Base-by-base conservation (phyloP, 805 yeast genomes). In the Diddensiella transvaalensis region DNA sequence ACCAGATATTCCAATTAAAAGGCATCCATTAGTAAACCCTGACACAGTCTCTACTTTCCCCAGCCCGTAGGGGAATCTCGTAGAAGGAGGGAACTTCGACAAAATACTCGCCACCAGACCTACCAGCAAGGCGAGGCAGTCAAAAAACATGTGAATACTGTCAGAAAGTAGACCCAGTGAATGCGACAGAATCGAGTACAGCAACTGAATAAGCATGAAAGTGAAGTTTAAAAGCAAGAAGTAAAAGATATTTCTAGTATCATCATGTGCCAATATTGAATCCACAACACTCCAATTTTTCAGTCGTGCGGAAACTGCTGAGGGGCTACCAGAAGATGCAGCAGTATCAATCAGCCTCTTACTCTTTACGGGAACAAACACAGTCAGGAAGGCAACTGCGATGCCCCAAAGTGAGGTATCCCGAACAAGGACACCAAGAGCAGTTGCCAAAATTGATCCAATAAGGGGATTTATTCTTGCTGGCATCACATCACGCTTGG, bases 131-230 rank as follows among this genome's bases (percentile, higher is more conserved):
- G 98, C 95, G 0, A 88, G 77, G 64, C 99, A 93, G 66, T 93
- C 99, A 48, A 93, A 73, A 2, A 95, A 85, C 99, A 93, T 93
- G 66, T 93, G 99, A 45, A 93, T 74, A 1, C 96, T 88, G 62
- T 93, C 99, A 17, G 96, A 88, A 45, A 93, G 66, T 21, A 93
- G 72, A 8, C 99, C 97, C 40, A 93, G 70, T 0, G 98, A 91
- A 61, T 87, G 90, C 1, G 98, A 89, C 52, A 95, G 76, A 68
- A 93, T 85, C 0, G 98, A 90, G 64, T 93, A 93, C 6, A 93
- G 69, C 55, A 93, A 74, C 69, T 93, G 99, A 36, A 93, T 82
- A 60, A 93, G 80, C 99, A 93, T 93, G 68, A 93, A 93, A 2
- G 93, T 78, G 10, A 95, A 80, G 66, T 93, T 93, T 51, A 93